Evolutionary conservation across 106 monocot genomes (phyloP).

Genomic region (Dioscorea dumetorum): DNA sequence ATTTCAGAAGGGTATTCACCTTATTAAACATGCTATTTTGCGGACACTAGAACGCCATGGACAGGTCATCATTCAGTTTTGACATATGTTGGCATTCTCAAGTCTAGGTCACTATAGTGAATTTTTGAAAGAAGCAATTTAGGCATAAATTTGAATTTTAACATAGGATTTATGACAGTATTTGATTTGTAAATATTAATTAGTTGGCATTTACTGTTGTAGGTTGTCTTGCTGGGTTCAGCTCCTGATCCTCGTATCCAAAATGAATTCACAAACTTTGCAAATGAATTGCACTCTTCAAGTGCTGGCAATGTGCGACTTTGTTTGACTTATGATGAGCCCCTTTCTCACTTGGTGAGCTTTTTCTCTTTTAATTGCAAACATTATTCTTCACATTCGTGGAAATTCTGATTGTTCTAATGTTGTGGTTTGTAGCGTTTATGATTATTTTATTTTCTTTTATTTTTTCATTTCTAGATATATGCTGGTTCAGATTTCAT

Average conservation of each 20-base stretch:
- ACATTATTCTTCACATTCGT: too few species aligned
- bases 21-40: conserved; percentile 91
- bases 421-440: too few species aligned
- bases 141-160: too few species aligned
- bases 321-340: conserved; percentile 89
- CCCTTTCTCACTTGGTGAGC: conserved; percentile 91
- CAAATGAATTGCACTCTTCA: conserved; percentile 79
- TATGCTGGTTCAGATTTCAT: conserved; percentile 97
- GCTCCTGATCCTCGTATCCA: conserved; percentile 94
- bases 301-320: conserved; percentile 59
- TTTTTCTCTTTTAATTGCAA: not conserved
- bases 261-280: conserved; percentile 76
- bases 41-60: conserved; percentile 66
- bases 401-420: too few species aligned
- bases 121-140: too few species aligned
- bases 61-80: conserved; percentile 39
- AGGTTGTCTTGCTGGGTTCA: conserved; percentile 96
- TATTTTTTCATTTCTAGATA: conserved; percentile 45
- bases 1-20: conserved; percentile 95
- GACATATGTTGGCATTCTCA: too few species aligned
- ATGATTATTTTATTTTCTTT: not conserved
- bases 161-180: too few species aligned
- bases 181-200: not conserved
- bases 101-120: too few species aligned
- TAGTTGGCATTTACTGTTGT: not conserved